phyloP scores from a whole-genome alignment of 1,139 yeast genomes.

The Yamadazyma oceani region DNA sequence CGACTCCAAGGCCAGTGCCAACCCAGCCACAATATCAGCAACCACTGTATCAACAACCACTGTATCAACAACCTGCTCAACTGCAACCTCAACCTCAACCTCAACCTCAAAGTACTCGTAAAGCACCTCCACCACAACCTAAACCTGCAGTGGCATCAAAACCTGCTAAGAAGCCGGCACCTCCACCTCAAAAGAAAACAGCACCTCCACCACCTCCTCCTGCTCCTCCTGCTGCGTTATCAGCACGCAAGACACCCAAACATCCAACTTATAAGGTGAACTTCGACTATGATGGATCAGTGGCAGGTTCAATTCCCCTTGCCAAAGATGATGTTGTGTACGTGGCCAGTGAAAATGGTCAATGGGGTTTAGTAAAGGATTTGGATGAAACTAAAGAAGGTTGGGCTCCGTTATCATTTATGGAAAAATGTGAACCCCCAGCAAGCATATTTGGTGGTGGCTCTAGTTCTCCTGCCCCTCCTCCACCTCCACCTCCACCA shows the following conservation, averaged over 20 bases:
- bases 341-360: constrained; percentile 74
- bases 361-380: constrained; percentile 85
- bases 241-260: constrained; percentile 54
- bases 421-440: constrained; percentile 61
- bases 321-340: constrained; percentile 72
- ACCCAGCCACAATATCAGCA: constrained; percentile 14
- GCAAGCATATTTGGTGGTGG: constrained; percentile 22
- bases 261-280: constrained; percentile 83
- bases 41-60: constrained; percentile 19
- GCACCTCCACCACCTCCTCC: constrained; percentile 38
- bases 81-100: constrained; percentile 16
- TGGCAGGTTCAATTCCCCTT: constrained; percentile 77
- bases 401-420: constrained; percentile 95
- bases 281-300: constrained; percentile 87
- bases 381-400: constrained; percentile 81
- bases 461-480: constrained; percentile 34
- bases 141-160: constrained; percentile 37
- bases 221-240: constrained; percentile 70
- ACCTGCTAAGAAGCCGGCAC: constrained; percentile 36
- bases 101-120: constrained; percentile 11
- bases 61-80: constrained; percentile 17
- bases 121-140: constrained; percentile 16
- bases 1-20: constrained; percentile 12
- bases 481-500: constrained; percentile 27
- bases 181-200: constrained; percentile 32